Conservation (phyloP, 306 rosid genomes). For the Quercus variabilis region DNA sequence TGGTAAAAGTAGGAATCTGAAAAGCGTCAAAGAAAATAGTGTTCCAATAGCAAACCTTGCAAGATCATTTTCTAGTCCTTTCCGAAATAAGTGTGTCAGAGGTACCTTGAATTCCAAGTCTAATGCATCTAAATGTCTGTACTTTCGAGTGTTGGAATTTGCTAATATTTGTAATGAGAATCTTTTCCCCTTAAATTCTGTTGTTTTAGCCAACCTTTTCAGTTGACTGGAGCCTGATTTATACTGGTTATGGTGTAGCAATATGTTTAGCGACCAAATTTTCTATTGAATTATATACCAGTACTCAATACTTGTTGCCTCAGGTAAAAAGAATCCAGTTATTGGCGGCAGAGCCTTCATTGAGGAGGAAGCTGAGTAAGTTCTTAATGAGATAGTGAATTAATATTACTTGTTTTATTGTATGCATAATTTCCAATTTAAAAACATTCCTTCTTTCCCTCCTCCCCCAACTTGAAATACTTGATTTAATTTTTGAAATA, state of each 20-base stretch:
- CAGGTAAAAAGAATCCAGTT: slow-evolving; percentile 59
- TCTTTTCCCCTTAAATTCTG: not conserved
- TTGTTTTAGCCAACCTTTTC: not conserved
- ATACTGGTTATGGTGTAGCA: not conserved
- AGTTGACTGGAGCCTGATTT: not conserved
- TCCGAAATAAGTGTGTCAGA: slow-evolving; percentile 31
- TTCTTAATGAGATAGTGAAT: not conserved
- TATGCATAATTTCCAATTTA: not conserved
- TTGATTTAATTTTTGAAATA: slow-evolving; percentile 10
- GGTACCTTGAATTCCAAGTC: slow-evolving; percentile 38
- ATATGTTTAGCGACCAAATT: slow-evolving; percentile 1
- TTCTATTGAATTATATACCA: slow-evolving; percentile 1
- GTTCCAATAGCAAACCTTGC: slow-evolving; percentile 24
- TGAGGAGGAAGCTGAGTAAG: slow-evolving; percentile 99
- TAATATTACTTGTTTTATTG: not conserved
- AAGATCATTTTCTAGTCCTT: slow-evolving; percentile 32
- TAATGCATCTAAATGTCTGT: not conserved
- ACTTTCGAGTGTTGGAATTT: not conserved
- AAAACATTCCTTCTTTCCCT: not conserved
- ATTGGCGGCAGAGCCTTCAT: slow-evolving; percentile 53
- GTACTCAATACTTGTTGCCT: slow-evolving; percentile 17
- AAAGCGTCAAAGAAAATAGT: slow-evolving; percentile 20
- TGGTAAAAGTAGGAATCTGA: slow-evolving; percentile 33
- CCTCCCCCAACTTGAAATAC: not conserved
- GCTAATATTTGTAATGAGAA: not conserved